phyloP scores from a whole-genome alignment of 345 rosid genomes.

The Capsella bursapastoris region DNA sequence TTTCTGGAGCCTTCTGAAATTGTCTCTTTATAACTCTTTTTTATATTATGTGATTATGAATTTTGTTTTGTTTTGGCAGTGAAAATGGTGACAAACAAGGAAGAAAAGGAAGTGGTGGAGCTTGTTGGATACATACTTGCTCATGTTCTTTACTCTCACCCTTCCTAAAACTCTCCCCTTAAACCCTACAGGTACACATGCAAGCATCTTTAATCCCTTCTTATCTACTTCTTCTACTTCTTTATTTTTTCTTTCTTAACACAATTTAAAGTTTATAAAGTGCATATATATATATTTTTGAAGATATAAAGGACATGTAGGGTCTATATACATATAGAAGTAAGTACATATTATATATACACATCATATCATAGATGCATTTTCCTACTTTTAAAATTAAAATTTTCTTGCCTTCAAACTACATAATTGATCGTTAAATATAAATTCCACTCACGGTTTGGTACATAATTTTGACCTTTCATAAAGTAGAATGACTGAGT shows the following conservation, averaged over 20 bases:
- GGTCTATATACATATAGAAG: constrained; percentile 12
- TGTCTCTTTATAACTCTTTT: constrained; percentile 24
- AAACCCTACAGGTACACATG: constrained; percentile 42
- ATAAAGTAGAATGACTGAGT: not conserved
- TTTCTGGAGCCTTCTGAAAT: constrained; percentile 5
- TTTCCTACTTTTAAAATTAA: constrained; percentile 20
- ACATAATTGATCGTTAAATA: not conserved
- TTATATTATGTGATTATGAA: not conserved
- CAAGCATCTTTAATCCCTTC: constrained; percentile 18
- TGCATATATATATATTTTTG: not conserved
- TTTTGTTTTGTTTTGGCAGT: constrained; percentile 50
- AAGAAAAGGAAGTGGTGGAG: constrained; percentile 60
- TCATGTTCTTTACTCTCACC: constrained; percentile 57
- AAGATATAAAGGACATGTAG: constrained; percentile 34
- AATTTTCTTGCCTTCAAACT: not conserved
- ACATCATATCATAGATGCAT: constrained; percentile 5
- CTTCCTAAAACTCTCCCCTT: constrained; percentile 25
- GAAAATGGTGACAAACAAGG: constrained; percentile 62
- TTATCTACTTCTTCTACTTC: constrained; percentile 23
- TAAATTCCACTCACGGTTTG: constrained; percentile 1
- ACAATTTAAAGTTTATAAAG: not conserved
- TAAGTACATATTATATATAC: constrained; percentile 9
- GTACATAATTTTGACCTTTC: not conserved
- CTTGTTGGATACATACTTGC: constrained; percentile 59
- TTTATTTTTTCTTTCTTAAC: not conserved